These are phyloP conservation scores for Vararia minispora DNA, from an alignment of 768 basidiomycete genomes.

Conservation along the genomic window DNA sequence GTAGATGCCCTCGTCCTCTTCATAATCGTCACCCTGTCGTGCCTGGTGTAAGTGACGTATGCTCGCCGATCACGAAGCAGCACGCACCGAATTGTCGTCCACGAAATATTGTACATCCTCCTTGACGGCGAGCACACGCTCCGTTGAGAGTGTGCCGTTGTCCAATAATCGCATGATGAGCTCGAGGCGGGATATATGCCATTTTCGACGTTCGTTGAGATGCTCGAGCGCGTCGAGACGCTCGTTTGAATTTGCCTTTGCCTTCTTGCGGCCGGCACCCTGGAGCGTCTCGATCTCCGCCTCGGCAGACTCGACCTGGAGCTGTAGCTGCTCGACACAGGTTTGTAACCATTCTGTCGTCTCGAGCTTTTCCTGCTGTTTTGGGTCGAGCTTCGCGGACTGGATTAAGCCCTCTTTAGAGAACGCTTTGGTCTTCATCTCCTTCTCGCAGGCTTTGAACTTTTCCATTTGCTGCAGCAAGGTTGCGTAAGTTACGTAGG, in stretches of 20 bases:
- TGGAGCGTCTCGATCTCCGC: constrained; percentile 88
- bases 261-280: constrained; percentile 71
- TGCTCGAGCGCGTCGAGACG: constrained; percentile 77
- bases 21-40: constrained; percentile 87
- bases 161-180: constrained; percentile 87
- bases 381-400: constrained; percentile 89
- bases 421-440: constrained; percentile 99
- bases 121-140: constrained; percentile 72
- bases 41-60: background rate
- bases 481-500: constrained; percentile 17
- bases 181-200: constrained; percentile 90
- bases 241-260: constrained; percentile 55
- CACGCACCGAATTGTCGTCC: constrained; percentile 84
- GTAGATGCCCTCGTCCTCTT: constrained; percentile 95
- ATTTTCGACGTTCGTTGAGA: constrained; percentile 87
- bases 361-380: constrained; percentile 93
- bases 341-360: constrained; percentile 77
- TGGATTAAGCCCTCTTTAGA: constrained; percentile 97
- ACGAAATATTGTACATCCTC: constrained; percentile 97
- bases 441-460: constrained; percentile 99
- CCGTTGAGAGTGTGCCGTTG: constrained; percentile 80
- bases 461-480: constrained; percentile 96
- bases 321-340: constrained; percentile 83
- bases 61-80: background rate
- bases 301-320: constrained; percentile 90